Evolutionary conservation across 1,139 yeast genomes (phyloP), one percentile per base, ranked within the genome.

Genomic region (Yamadazyma aaseri): DNA sequence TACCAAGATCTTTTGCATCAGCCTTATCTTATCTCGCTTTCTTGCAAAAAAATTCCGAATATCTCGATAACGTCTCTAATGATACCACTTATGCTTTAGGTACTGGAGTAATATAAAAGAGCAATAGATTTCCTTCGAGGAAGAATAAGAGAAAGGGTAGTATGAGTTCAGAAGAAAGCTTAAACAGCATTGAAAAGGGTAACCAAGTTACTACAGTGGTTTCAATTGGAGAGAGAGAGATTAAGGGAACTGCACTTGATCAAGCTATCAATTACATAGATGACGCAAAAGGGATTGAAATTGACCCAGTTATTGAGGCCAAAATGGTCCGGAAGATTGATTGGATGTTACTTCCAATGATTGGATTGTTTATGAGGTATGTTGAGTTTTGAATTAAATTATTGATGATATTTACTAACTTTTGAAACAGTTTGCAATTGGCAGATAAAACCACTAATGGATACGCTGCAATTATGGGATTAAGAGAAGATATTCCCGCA

Each of bases 381-480:
- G n/a, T n/a, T n/a, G n/a, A n/a, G n/a, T n/a, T n/a, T n/a, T n/a
- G n/a, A n/a, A n/a, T n/a, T n/a, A n/a, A n/a, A n/a, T n/a, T n/a
- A n/a, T n/a, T n/a, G n/a, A n/a, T n/a, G n/a, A n/a, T n/a, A n/a
- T n/a, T n/a, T n/a, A n/a, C n/a, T n/a, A n/a, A n/a, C n/a, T n/a
- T n/a, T n/a, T n/a, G n/a, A n/a, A n/a, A n/a, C n/a, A n/a, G n/a
- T n/a, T n/a, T n/a, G n/a, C n/a, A n/a, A n/a, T n/a, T n/a, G n/a
- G n/a, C n/a, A n/a, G 89, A 81, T 53, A 82, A 82, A 49, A 56
- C 68, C n/a, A 59, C 83, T 7, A 74, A 68, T 21, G 62, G 79
- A 14, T 73, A 71, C 38, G 85, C 86, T 4, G 70, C 86, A 1
- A 68, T 81, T 32, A 63, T 79, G 63, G 86, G 85, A 1, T 60